Evolutionary conservation across 2,329 filamentous ascomycete genomes (phyloP).

Genomic region (Ophiostoma sp.): DNA sequence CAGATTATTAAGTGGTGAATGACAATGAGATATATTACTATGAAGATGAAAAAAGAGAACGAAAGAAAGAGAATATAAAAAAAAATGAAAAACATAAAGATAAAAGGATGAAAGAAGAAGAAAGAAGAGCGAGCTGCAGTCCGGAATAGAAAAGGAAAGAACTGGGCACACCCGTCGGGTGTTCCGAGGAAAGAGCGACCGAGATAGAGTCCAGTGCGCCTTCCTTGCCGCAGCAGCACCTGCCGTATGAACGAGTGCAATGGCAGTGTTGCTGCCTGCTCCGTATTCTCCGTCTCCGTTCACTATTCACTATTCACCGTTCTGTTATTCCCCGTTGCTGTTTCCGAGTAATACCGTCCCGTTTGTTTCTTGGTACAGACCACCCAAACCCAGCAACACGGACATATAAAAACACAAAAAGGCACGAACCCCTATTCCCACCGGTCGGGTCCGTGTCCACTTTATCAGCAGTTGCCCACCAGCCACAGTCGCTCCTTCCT

Average conservation of each 20-base stretch:
- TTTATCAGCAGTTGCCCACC: not conserved
- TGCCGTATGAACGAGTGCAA: no score
- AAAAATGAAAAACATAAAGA: not conserved
- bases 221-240: not conserved
- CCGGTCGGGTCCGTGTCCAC: conserved; percentile 7
- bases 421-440: conserved; percentile 6
- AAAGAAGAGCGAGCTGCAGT: not conserved
- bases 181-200: not conserved
- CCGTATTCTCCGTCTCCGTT: no score
- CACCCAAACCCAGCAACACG: not conserved
- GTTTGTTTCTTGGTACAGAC: not conserved
- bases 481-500: not conserved
- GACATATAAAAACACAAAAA: conserved; percentile 10
- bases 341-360: not conserved
- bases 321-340: not conserved
- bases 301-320: not conserved
- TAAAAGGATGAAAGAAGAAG: not conserved
- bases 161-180: not conserved
- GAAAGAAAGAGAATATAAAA: not conserved
- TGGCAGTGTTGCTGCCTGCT: not conserved
- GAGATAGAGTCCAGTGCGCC: not conserved
- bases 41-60: not conserved
- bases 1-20: not conserved
- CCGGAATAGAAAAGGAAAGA: not conserved
- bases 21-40: not conserved